Base-by-base conservation (phyloP, 257 asterid species). In the Salvia splendens region DNA sequence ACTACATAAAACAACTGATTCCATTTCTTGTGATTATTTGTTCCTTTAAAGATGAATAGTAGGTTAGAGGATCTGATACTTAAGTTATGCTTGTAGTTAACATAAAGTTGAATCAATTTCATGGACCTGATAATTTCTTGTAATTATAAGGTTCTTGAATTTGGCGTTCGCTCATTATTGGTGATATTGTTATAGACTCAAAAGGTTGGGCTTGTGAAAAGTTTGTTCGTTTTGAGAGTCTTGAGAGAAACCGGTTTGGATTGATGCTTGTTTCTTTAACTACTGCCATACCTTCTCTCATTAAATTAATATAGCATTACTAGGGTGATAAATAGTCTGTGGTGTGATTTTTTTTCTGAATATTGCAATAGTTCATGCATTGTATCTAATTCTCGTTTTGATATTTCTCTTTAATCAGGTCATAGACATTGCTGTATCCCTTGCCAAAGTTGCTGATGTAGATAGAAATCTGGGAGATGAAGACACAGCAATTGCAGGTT, bases 401-500 rank as follows among this genome's bases (percentile, higher is more conserved):
- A 46, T 47, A 48, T 42, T 8, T 69, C 52, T 66, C 50, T 48
- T 11, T 15, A 47, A 70, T 59, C 86, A 93, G 98, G 78, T 77
- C 49, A 75, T 93, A 70, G 97, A 93, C 68, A 80, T 86, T 46
- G 94, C 95, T 28, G 58, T 73, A 70, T 93, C 98, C 49, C 86
- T 93, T 52, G 98, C 95, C 36, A 93, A 93, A 85, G 98, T 89
- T 49, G 94, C 98, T 36, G 96, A 93, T 55, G 91, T 85, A 24
- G 97, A 90, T 74, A 87, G 95, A 84, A 93, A 85, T 73, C 77
- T 93, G 12, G 95, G 89, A 2, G 73, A 82, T 36, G 96, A 90
- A 67, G 84, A 75, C 64, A 61, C 83, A 35, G 95, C 96, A 41
- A 51, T 81, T 61, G 76, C 79, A 49, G 86, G 88, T 73, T 88